Base-by-base conservation (phyloP, 306 rosid genomes). In the Hippophae tibetana region DNA sequence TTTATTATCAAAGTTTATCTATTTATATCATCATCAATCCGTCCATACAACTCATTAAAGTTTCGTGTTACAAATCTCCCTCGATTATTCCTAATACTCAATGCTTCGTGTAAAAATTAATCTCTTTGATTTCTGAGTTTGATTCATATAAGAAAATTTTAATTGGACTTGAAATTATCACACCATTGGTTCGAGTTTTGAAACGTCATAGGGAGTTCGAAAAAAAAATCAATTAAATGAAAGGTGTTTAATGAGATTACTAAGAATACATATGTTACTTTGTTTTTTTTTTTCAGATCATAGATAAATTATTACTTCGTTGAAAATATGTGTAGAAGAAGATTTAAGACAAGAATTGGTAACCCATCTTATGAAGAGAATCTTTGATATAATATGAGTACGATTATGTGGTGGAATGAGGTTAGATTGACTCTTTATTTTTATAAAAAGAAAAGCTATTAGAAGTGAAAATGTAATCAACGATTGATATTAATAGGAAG, bases 241-340 rank as follows among this genome's bases (percentile, higher is more conserved):
- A 0, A 76, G 72, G 68, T 81, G 92, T 73, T 80, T 89, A 82
- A 31, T 40, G 52, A 84, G 75, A 66, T 53, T 89, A 89, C 97
- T 1, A 85, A 78, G 77, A 89, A 89, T 82, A 80, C 92, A 0
- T 87, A 86, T 31, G 86, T 86, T 53, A 86, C 87, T n/a, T n/a
- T n/a, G n/a, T n/a, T n/a, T n/a, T n/a, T 45, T 89, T 23, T 86
- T 89, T 61, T 89, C 95, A 1, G 89, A 92, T 62, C 97, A 89
- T 31, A 95, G 97, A 5, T 95, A 95, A 43, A 86, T 89, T 48
- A 84, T 87, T 5, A 77, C 82, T 14, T 62, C 84, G 74, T 79
- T 86, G 56, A 89, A 78, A 57, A 76, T 86, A 27, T 89, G 97
- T 66, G 58, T 72, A 1, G 44, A 65, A 54, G 71, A 3, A 25